Evolutionary conservation across 441 rosid species (phyloP), one percentile per base, ranked within the genome.

Genomic region (Populus tomentosa): DNA sequence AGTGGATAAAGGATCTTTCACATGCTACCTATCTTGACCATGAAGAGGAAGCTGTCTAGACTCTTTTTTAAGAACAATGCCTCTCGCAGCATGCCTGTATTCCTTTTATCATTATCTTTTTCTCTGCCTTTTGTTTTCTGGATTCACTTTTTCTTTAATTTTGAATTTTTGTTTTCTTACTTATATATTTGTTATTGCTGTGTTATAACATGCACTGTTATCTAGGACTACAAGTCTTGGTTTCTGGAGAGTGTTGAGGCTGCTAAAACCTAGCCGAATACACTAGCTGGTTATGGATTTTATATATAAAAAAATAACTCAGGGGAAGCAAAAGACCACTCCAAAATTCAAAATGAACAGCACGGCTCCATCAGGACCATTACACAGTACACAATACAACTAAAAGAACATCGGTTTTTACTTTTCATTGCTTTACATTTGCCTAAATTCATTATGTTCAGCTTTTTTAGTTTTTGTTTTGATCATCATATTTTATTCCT

Each of bases 1-100:
- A 94, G 68, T 94, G 97, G 98, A 77, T 94, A 77, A 92, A 87
- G 85, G 91, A 91, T 79, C 91, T 92, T 78, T 88, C 97, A 77
- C 91, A 90, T 86, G 87, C 84, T 23, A 82, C 85, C 81, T 83
- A 77, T 76, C 75, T 73, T 42, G 87, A 89, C 50, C 72, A 81
- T 53, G 85, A 69, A 28, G 35, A 64, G 64, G 69, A 35, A 24
- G 76, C 26, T 46, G 65, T 21, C 26, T 30, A 64, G 50, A 28
- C 75, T 70, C 80, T 67, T 82, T 81, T 66, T 4, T 23, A 10
- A 80, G 59, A 71, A 72, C 23, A 63, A 28, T 53, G 24, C 10
- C 68, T 38, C 72, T 53, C 71, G 85, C 90, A 64, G 86, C 90
- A 67, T 85, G 86, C 86, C 75, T 53, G 82, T 64, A 28, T 18